These are phyloP conservation scores for Kwoniella europaea DNA, from an alignment of 768 basidiomycete species.

Conservation along the genomic window DNA sequence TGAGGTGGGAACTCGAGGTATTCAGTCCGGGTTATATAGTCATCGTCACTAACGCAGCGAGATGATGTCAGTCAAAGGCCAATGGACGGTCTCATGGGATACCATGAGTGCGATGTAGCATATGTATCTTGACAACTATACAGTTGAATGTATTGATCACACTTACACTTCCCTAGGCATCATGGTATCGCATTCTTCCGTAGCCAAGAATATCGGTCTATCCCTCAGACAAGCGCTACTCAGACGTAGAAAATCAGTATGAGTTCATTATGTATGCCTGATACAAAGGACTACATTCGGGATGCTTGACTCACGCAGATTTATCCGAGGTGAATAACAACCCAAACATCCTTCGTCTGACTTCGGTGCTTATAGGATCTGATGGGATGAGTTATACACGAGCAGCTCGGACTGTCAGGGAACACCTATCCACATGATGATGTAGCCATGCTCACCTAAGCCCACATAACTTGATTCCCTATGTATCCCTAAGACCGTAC, in stretches of 20 bases:
- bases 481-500: constrained; percentile 13
- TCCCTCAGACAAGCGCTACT: constrained; percentile 19
- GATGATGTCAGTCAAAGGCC: too few species aligned
- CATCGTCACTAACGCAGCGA: constrained; percentile 11
- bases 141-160: neutral
- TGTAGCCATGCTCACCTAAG: constrained; percentile 4
- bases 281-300: too few species aligned
- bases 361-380: constrained; percentile 19
- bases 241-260: neutral
- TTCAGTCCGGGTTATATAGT: constrained; percentile 15
- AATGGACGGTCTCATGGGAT: too few species aligned
- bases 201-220: constrained; percentile 6
- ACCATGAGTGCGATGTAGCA: too few species aligned
- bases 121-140: too few species aligned
- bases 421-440: too few species aligned
- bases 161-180: constrained; percentile 22
- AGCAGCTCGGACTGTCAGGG: too few species aligned
- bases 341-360: constrained; percentile 18
- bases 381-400: too few species aligned
- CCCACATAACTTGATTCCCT: constrained; percentile 20
- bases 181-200: constrained; percentile 19
- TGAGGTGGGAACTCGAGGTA: constrained; percentile 7
- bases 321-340: constrained; percentile 16
- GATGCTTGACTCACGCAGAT: constrained; percentile 10
- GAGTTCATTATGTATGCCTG: neutral